phyloP scores from a whole-genome alignment of 1,139 yeast genomes.

The Sugiyamaella neomexicana region DNA sequence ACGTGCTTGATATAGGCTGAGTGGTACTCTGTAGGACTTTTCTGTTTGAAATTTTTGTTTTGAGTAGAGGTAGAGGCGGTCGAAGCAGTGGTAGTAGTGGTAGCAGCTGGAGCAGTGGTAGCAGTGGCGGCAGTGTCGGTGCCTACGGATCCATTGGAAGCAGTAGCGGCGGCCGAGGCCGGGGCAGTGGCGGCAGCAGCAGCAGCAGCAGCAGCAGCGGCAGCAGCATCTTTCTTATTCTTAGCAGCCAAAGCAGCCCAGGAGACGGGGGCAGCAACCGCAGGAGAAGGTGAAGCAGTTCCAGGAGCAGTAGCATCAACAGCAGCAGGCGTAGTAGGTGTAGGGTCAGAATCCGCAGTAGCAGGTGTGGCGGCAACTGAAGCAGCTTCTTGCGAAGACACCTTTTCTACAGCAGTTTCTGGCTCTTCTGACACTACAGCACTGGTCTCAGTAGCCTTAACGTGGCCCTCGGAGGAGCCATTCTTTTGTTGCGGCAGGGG shows the following conservation, averaged over 20 bases:
- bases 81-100: constrained; percentile 13
- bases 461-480: not conserved
- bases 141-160: constrained; percentile 13
- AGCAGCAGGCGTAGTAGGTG: not conserved
- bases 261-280: constrained; percentile 13
- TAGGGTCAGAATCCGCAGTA: not conserved
- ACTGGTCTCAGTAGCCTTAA: constrained; percentile 1
- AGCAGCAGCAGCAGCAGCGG: constrained; percentile 16
- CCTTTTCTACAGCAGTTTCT: not conserved
- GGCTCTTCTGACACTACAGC: constrained; percentile 6
- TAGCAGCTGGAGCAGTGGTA: constrained; percentile 25
- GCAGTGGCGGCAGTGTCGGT: constrained; percentile 25
- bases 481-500: constrained; percentile 3
- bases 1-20: constrained; percentile 45
- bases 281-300: constrained; percentile 5
- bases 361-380: constrained; percentile 7
- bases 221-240: not conserved
- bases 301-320: constrained; percentile 7
- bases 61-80: constrained; percentile 10
- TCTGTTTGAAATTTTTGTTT: constrained; percentile 9
- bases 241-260: too few species aligned
- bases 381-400: not conserved
- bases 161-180: constrained; percentile 19
- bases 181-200: constrained; percentile 27
- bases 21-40: constrained; percentile 31